Base-by-base conservation (phyloP, 129 eudicot species). In the Tagetes erecta region DNA sequence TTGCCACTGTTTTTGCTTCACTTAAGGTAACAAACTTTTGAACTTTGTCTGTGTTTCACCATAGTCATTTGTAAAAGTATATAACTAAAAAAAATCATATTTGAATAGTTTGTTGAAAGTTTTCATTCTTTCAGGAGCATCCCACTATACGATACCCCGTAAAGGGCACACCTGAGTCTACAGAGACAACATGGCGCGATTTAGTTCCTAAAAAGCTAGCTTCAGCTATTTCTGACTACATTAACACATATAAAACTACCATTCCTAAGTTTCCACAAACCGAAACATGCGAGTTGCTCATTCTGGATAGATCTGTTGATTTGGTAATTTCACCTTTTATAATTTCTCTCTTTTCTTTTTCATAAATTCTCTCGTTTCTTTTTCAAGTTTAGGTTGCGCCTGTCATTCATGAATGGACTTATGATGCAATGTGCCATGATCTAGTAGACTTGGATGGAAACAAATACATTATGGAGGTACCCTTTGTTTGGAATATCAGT, bases 361-460 rank as follows among this genome's bases (percentile, higher is more conserved):
- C 33, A 2, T 44, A 46, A 4, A 52, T 8, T 12, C 65, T 68
- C 57, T n/a, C 5, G 51, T 8, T 20, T 69, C 50, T 3, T 31
- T 53, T 84, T 64, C 59, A 88, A 34, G 50, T 84, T 68, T 67
- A 95, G 99, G 87, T 95, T 80, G 99, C 99, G 73, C 99, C 99
- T 1, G 70, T 95, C 58, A 95, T 95, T 71, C 99, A 95, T 67
- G 99, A 95, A 75, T 95, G 99, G 99, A 91, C 97, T 55, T 95
- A 95, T 66, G 99, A 95, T 84, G 97, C 99, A 41, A 95, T 95
- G 99, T 91, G 97, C 70, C 99, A 95, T 81, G 99, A 95, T 82
- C 82, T 95, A 72, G 77, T 95, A 74, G 96, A 87, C 0, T 78
- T 95, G 94, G 90, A 88, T 27, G 99, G 99, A 75, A 95, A 95